These are phyloP conservation scores for Phlyctochytrium arcticum DNA, from an alignment of 192 early-diverging fungal genomes.

Conservation along the genomic window DNA sequence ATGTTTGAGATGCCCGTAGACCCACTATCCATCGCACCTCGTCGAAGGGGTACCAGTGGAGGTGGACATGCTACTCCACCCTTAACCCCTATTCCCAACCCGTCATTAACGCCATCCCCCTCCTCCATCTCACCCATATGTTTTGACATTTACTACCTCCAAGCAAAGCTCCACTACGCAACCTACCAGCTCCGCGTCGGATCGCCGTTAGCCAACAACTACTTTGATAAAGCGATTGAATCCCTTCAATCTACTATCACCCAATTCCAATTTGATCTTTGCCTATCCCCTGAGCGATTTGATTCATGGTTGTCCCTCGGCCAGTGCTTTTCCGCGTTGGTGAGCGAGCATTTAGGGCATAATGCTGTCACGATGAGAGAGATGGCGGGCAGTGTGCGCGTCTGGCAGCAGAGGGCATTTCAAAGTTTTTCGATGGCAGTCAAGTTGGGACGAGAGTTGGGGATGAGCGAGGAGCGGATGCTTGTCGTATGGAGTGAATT, in stretches of 20 bases:
- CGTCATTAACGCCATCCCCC: too few species aligned
- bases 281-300: constrained; percentile 50
- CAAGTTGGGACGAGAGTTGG: too few species aligned
- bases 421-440: too few species aligned
- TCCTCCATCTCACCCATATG: too few species aligned
- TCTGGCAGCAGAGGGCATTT: constrained; percentile 55
- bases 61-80: too few species aligned
- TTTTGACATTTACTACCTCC: too few species aligned
- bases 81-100: too few species aligned
- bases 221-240: neutral
- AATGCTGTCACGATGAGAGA: constrained; percentile 56
- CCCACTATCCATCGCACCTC: neutral
- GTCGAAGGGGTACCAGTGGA: too few species aligned
- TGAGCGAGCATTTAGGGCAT: constrained; percentile 62
- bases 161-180: too few species aligned
- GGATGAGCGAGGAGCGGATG: too few species aligned
- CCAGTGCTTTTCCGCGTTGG: constrained; percentile 48
- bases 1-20: constrained; percentile 1
- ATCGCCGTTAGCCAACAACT: too few species aligned
- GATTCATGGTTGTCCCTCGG: constrained; percentile 67
- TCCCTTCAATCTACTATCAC: constrained; percentile 8
- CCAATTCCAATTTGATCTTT: constrained; percentile 43
- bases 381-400: constrained; percentile 45
- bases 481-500: constrained; percentile 37
- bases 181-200: too few species aligned